Base-by-base conservation (phyloP, 2,329 filamentous ascomycete genomes). In the Pseudopithomyces chartarum region DNA sequence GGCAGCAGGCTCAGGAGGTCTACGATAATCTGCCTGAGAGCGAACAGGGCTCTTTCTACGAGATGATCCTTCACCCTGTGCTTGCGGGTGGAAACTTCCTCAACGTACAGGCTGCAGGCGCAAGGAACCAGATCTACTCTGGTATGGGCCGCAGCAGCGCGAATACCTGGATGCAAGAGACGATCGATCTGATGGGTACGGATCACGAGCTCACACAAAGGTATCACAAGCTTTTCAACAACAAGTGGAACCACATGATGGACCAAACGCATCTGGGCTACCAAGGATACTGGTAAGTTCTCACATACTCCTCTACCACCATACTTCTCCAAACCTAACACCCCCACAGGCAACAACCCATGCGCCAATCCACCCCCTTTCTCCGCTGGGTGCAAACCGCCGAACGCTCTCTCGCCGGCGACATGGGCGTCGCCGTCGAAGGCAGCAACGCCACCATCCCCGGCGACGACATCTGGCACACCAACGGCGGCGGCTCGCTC, bases 401-500 rank as follows among this genome's bases (percentile, higher is more conserved):
- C 1, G 84, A 88, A 51, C 80, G 81, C 12, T 82, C 83, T 5
- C 76, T 90, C 6, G 82, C 84, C 0, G 88, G 88, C 7, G 81
- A 87, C 52, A 78, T 91, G 54, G 86, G 87, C 20, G 78, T 91
- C 43, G 78, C 84, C 1, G 80, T 89, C 1, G 87, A 91, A 67
- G 87, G 84, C 1, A 83, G 81, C 58, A 89, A 90, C 60, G 88
- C 86, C 1, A 86, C 85, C 0, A 83, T 90, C 6, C 86, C 87
- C 0, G 87, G 88, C 22, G 88, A 90, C 60, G 87, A 89, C 72
- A 79, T 76, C 57, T 89, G 80, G 72, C 87, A 88, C 66, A 62
- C 69, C 20, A 74, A 79, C 20, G 86, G 82, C 5, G 73, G 65
- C 7, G 57, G 61, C 29, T 70, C 67, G 3, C 63, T 76, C 19